Evolutionary conservation across 1,284 basidiomycete genomes (phyloP).

Genomic region (Ustilago shanxiensis): DNA sequence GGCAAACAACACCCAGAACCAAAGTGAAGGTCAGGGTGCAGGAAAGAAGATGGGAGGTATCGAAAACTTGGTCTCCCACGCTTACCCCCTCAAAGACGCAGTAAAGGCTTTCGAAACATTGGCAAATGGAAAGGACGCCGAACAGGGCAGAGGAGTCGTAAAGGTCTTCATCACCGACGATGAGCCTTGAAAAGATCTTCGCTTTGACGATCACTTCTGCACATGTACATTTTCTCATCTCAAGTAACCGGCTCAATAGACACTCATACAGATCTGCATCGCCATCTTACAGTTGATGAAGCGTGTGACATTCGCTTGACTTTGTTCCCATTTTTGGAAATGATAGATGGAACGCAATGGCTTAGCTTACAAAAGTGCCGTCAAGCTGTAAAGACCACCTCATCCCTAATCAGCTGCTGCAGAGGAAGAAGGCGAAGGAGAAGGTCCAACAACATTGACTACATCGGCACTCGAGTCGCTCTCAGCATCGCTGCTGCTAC

Average conservation of each 20-base stretch:
- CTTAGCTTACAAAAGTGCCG: background rate
- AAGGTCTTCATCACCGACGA: constrained; percentile 62
- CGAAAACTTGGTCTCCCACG: constrained; percentile 59
- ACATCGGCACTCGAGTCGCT: constrained; percentile 13
- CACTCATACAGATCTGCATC: constrained; percentile 6
- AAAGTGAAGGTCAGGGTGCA: constrained; percentile 23
- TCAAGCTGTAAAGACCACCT: background rate
- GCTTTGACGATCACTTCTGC: background rate
- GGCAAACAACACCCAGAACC: background rate
- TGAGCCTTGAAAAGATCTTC: constrained; percentile 13
- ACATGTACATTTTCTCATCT: constrained; percentile 7
- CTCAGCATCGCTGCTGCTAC: background rate
- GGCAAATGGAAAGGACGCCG: constrained; percentile 42
- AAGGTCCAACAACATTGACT: background rate
- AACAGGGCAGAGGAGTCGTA: constrained; percentile 51
- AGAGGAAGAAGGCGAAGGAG: constrained; percentile 4
- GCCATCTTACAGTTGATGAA: background rate
- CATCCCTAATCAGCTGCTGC: background rate
- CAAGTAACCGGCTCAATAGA: constrained; percentile 10
- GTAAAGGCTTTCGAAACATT: constrained; percentile 56
- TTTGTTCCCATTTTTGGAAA: background rate
- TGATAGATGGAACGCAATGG: background rate
- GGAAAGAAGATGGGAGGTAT: constrained; percentile 51
- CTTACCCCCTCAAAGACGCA: constrained; percentile 48
- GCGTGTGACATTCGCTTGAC: background rate